These are phyloP conservation scores for Marsdenia floribunda DNA, from an alignment of 257 asterid species.

Conservation along the genomic window DNA sequence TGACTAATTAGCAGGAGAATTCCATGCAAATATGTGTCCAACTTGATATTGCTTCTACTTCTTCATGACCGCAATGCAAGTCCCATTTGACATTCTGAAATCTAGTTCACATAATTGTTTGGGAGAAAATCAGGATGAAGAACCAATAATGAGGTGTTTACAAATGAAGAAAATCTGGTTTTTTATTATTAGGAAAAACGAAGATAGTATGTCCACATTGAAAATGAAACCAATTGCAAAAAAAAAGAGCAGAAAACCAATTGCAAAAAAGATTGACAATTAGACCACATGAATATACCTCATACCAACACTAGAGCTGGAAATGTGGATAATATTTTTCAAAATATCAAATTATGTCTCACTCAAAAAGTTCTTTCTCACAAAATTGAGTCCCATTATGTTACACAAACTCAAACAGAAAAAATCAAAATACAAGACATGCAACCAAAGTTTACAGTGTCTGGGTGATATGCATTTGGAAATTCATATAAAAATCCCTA, in stretches of 20 bases:
- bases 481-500: background rate
- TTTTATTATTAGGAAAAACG: background rate
- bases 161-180: background rate
- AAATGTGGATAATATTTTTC: background rate
- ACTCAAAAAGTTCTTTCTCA: background rate
- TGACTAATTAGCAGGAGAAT: too few relatives aligned
- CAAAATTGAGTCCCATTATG: background rate
- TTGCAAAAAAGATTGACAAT: background rate
- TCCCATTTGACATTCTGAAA: too few relatives aligned
- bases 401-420: background rate
- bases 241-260: background rate
- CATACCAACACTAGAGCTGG: background rate
- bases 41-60: too few relatives aligned
- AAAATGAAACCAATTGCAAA: background rate
- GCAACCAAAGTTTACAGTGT: background rate
- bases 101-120: too few relatives aligned
- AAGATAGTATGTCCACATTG: background rate
- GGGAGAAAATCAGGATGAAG: too few relatives aligned
- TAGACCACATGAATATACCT: background rate
- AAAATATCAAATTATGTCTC: background rate
- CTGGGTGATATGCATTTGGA: background rate
- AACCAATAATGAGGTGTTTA: background rate
- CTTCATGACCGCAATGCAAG: too few relatives aligned
- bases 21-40: too few relatives aligned
- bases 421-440: background rate